Conservation (phyloP, 805 yeast species). For the Candida glaebosa region DNA sequence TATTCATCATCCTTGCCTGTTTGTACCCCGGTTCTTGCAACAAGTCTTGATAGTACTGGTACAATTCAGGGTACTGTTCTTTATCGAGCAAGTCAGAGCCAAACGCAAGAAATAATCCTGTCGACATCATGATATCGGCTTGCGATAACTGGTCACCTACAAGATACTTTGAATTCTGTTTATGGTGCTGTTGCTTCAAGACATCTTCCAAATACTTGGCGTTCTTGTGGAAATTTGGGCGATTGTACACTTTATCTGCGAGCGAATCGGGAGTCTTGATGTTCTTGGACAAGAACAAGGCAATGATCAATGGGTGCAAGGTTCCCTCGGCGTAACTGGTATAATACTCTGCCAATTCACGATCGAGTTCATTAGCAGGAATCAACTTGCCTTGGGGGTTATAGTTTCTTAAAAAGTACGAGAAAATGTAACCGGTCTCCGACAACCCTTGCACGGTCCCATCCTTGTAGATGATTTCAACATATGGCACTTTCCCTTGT, state of each 20-base stretch:
- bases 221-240: conserved; percentile 19
- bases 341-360: conserved; percentile 45
- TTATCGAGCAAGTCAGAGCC: background rate
- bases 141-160: conserved; percentile 33
- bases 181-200: conserved; percentile 20
- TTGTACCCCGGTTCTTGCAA: background rate
- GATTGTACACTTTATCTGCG: conserved; percentile 19
- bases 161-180: conserved; percentile 27
- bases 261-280: background rate
- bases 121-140: conserved; percentile 33
- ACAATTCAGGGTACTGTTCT: conserved; percentile 1
- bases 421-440: conserved; percentile 58
- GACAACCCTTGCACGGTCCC: conserved; percentile 29
- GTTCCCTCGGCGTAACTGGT: conserved; percentile 59
- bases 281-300: conserved; percentile 17
- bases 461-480: conserved; percentile 20
- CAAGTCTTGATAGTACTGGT: background rate
- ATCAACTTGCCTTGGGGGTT: conserved; percentile 39
- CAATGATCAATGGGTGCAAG: conserved; percentile 46
- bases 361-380: conserved; percentile 37
- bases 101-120: background rate
- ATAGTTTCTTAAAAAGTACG: conserved; percentile 47
- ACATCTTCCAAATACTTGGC: conserved; percentile 26
- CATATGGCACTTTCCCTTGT: conserved; percentile 30
- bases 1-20: background rate